Base-by-base conservation (phyloP, 495 filamentous ascomycete species). In the Penicillium fimorum region DNA sequence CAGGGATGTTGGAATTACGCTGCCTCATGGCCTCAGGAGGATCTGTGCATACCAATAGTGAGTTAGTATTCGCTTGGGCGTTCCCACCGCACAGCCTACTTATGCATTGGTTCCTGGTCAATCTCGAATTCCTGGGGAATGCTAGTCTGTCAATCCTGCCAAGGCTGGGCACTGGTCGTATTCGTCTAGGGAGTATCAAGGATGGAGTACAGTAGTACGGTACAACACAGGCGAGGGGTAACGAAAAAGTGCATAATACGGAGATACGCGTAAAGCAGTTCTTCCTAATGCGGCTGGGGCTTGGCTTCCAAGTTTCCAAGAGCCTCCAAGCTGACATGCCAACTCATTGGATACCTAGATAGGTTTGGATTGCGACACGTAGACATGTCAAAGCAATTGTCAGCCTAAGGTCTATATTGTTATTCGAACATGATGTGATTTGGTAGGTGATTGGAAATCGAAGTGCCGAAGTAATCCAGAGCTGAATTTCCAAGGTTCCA, bases 291-390 rank as follows among this genome's bases (percentile, higher is more conserved):
- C 13, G 42, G 42, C 44, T 24, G 42, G 5, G 42, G 42, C 44
- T 47, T 47, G 44, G 43, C 32, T 50, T 50, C 35, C n/a, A 38
- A 38, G 35, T 15, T 38, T 38, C n/a, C 15, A 17, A 38, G 47
- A 50, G 47, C 47, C 47, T 50, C 47, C 22, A 20, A 24, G 47
- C 47, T 50, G 47, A 50, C 47, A 37, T 25, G 47, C 47, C 47
- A 50, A 20, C 13, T 50, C 32, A 49, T 48, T 17, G 8, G 10
- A 33, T 13, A 37, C 30, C 47, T 12, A 25, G 32, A 38, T 50
- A n/a, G 33, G 17, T 6, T 25, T 20, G 13, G 17, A 13, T 25
- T 20, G 13, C 12, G 13, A 37, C 33, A 24, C 35, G 35, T 38
- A 2, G 11, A 15, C 17, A 47, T 22, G 27, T 47, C 29, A 32